Evolutionary conservation across 169 alveolate species (phyloP).

Genomic region (Toxoplasma gondii): DNA sequence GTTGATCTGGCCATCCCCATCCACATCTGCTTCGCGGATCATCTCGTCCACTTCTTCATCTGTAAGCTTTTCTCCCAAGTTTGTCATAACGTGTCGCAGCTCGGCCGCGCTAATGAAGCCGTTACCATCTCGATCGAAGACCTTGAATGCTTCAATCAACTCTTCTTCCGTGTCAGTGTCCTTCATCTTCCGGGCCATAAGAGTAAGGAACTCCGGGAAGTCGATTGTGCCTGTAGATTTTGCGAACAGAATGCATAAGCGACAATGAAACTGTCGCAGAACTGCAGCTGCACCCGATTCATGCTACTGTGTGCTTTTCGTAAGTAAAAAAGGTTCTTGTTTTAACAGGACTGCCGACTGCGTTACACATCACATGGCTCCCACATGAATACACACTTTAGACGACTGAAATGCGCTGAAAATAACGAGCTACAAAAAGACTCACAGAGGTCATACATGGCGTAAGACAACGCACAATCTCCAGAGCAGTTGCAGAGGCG

Average conservation of each 20-base stretch:
- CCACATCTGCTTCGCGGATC: slow-evolving; percentile 99
- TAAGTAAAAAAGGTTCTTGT: too few species aligned
- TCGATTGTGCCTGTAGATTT: slow-evolving; percentile 90
- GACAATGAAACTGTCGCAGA: neutral
- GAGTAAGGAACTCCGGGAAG: slow-evolving; percentile 98
- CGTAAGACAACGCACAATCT: too few species aligned
- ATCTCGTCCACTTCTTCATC: slow-evolving; percentile 99
- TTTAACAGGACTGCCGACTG: too few species aligned
- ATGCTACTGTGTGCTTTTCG: too few species aligned
- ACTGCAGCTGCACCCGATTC: neutral
- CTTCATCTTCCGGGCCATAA: slow-evolving; percentile 99
- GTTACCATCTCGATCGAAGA: slow-evolving; percentile 98
- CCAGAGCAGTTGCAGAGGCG: too few species aligned
- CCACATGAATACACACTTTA: too few species aligned
- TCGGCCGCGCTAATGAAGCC: slow-evolving; percentile 99
- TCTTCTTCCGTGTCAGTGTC: slow-evolving; percentile 99
- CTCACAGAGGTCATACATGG: too few species aligned
- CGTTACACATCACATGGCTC: too few species aligned
- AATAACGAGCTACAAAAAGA: too few species aligned
- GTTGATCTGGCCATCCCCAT: slow-evolving; percentile 99
- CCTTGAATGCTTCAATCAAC: slow-evolving; percentile 97
- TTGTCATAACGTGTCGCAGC: slow-evolving; percentile 98
- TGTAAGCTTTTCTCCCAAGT: slow-evolving; percentile 97
- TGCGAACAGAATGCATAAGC: slow-evolving; percentile 44
- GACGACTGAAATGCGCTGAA: too few species aligned